Evolutionary conservation across 352 stramenopile species (phyloP).

Genomic region (Pythium guiyangense): DNA sequence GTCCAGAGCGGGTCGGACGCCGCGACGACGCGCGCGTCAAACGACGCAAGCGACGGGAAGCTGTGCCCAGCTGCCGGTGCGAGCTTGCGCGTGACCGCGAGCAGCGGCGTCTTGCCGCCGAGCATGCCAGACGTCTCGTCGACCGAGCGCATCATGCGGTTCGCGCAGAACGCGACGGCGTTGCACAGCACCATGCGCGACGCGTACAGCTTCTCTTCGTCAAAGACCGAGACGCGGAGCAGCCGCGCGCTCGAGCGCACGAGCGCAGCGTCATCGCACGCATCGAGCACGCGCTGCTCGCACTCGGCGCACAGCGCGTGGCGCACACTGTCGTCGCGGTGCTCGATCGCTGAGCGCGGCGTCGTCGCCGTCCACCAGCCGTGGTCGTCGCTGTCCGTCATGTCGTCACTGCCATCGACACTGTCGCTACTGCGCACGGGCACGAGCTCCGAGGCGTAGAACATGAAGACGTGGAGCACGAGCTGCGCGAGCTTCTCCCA

Average conservation of each 20-base stretch:
- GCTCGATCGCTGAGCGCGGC: constrained; percentile 38
- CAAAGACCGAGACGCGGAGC: constrained; percentile 59
- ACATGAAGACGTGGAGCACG: constrained; percentile 61
- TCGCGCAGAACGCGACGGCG: constrained; percentile 63
- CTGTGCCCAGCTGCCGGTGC: constrained; percentile 12
- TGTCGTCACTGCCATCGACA: constrained; percentile 16
- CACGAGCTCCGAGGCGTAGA: constrained; percentile 54
- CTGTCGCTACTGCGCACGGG: constrained; percentile 13
- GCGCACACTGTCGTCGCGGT: constrained; percentile 40
- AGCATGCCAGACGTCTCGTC: constrained; percentile 24
- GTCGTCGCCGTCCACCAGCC: constrained; percentile 56
- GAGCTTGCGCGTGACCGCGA: constrained; percentile 39
- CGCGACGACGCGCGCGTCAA: constrained; percentile 49
- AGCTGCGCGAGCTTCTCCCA: constrained; percentile 76
- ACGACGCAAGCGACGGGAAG: constrained; percentile 47
- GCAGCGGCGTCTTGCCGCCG: constrained; percentile 35
- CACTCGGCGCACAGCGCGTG: constrained; percentile 31
- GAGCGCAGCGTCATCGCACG: constrained; percentile 16
- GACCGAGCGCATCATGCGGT: constrained; percentile 65
- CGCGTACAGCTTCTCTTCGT: constrained; percentile 77
- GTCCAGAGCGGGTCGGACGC: constrained; percentile 61
- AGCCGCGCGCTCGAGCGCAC: constrained; percentile 24
- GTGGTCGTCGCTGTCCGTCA: constrained; percentile 23
- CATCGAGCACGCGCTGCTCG: constrained; percentile 41
- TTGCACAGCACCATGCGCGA: constrained; percentile 82